Conservation (phyloP, 2,329 filamentous ascomycete species). For the Albophoma yamanashiensis region DNA sequence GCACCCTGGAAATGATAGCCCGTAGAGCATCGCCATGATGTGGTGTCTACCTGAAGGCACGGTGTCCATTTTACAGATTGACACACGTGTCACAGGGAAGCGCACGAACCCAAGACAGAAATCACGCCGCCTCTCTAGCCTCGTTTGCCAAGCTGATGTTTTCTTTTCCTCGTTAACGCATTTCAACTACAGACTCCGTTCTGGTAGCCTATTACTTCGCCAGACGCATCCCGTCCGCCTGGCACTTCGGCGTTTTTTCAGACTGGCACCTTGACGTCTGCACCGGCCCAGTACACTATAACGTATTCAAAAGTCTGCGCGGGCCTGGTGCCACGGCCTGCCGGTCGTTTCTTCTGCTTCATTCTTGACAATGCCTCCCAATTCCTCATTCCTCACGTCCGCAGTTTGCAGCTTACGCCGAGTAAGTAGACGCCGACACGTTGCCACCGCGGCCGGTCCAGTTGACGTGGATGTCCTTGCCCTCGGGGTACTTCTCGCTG, state of each 20-base stretch:
- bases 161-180: not conserved
- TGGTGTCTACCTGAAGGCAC: too few species aligned
- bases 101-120: not conserved
- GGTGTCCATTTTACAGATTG: not conserved
- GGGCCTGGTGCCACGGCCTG: not conserved
- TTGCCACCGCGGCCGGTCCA: constrained; percentile 98
- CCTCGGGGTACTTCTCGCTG: constrained; percentile 69
- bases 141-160: not conserved
- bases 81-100: not conserved
- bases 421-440: constrained; percentile 94
- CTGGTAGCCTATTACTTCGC: not conserved
- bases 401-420: constrained; percentile 56
- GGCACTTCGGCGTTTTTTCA: not conserved
- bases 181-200: not conserved
- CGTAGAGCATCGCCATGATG: not conserved
- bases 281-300: not conserved
- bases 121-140: not conserved
- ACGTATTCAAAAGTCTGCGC: constrained; percentile 1
- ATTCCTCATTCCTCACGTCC: not conserved
- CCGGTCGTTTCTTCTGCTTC: not conserved
- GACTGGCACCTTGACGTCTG: not conserved
- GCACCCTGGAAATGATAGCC: not conserved
- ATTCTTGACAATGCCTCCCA: not conserved
- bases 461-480: constrained; percentile 95
- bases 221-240: not conserved